Conservation (phyloP, 495 filamentous ascomycete species). For the Xylaria intraflava region DNA sequence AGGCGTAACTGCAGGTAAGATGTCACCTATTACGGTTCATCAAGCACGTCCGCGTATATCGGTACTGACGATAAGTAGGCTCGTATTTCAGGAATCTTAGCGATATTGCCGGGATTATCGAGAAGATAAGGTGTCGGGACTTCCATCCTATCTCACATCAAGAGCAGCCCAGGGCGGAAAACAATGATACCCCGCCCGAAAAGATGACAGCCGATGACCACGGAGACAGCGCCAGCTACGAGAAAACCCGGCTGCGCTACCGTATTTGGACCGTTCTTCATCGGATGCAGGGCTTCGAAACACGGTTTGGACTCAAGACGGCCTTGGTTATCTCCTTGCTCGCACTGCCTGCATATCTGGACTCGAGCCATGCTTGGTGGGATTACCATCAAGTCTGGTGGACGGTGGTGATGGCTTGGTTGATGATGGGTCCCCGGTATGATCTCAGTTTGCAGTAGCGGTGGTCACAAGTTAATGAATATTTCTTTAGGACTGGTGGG, state of each 20-base stretch:
- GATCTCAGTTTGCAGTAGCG: neutral
- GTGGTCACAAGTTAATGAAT: neutral
- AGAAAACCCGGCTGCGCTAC: slow-evolving; percentile 33
- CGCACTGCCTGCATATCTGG: slow-evolving; percentile 48
- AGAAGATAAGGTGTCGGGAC: slow-evolving; percentile 20
- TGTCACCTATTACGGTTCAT: neutral
- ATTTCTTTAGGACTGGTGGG: slow-evolving; percentile 43
- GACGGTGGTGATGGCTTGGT: slow-evolving; percentile 51
- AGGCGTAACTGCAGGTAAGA: slow-evolving; percentile 36
- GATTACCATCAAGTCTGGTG: slow-evolving; percentile 50
- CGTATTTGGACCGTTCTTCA: slow-evolving; percentile 44
- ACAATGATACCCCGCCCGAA: slow-evolving; percentile 13
- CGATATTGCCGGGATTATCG: slow-evolving; percentile 32
- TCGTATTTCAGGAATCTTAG: slow-evolving; percentile 49
- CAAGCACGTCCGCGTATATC: neutral
- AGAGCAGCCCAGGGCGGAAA: slow-evolving; percentile 16
- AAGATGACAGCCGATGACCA: slow-evolving; percentile 22
- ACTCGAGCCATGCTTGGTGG: slow-evolving; percentile 42
- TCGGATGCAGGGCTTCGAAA: slow-evolving; percentile 51
- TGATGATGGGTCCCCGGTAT: slow-evolving; percentile 49
- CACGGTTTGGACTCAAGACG: slow-evolving; percentile 52
- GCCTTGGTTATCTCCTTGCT: slow-evolving; percentile 43
- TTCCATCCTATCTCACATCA: slow-evolving; percentile 23
- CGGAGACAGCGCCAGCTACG: slow-evolving; percentile 16
- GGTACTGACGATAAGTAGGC: slow-evolving; percentile 11